These are phyloP conservation scores for Pseudocercospora fijiensis DNA, from an alignment of 2,329 filamentous ascomycete genomes.

Conservation along the genomic window DNA sequence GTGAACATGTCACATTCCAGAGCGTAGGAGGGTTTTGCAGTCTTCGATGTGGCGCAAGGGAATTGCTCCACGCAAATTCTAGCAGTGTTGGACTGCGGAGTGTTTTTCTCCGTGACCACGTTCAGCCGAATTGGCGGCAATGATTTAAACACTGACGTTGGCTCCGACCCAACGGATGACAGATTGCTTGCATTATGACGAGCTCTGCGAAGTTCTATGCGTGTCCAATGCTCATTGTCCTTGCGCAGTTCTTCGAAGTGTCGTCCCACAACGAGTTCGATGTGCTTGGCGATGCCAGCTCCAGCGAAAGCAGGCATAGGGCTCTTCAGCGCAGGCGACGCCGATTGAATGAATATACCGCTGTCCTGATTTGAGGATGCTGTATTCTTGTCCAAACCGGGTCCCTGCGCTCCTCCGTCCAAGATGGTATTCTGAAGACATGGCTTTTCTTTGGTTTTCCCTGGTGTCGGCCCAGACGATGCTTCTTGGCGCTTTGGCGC, in stretches of 20 bases:
- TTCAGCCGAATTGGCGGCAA: neutral
- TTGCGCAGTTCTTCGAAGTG: conserved; percentile 31
- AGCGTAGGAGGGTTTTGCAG: conserved; percentile 9
- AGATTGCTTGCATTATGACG: conserved; percentile 12
- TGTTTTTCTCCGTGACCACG: neutral
- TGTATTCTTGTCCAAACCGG: no score
- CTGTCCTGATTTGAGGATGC: conserved; percentile 1
- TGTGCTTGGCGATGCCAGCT: conserved; percentile 13
- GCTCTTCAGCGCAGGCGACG: neutral
- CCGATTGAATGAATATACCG: neutral
- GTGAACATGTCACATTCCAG: conserved; percentile 13
- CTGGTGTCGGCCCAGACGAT: neutral
- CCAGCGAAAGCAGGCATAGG: neutral
- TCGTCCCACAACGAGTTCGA: conserved; percentile 29
- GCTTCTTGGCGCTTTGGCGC: neutral
- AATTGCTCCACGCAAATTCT: conserved; percentile 12
- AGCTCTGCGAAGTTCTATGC: conserved; percentile 25
- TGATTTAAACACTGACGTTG: conserved; percentile 8
- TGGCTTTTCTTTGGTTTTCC: neutral
- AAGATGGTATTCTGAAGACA: neutral
- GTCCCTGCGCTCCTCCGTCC: neutral
- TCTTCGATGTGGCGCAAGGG: neutral
- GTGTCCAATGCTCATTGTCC: conserved; percentile 34
- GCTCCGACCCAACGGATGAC: neutral
- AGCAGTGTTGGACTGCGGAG: neutral